phyloP scores from a whole-genome alignment of 345 rosid species.

The Populus deltoides region DNA sequence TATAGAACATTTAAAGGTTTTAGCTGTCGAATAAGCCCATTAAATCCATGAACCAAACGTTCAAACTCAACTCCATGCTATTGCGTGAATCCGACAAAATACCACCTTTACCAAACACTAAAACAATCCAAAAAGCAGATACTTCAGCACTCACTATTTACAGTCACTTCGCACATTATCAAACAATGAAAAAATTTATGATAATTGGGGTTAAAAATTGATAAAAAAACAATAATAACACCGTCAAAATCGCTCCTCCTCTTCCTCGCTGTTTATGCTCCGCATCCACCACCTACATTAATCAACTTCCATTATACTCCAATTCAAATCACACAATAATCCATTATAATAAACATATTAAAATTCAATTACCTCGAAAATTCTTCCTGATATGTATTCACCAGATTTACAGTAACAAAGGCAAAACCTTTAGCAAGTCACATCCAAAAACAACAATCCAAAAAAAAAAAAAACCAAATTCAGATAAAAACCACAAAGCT shows the following conservation, averaged over 20 bases:
- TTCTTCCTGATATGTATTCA: too few species aligned
- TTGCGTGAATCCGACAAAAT: too few species aligned
- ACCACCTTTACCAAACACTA: too few species aligned
- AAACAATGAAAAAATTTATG: neutral
- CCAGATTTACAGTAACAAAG: too few species aligned
- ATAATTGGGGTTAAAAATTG: neutral
- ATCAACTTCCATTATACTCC: neutral
- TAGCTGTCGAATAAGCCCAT: too few species aligned
- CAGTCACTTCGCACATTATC: neutral
- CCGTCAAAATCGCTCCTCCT: conserved; percentile 94
- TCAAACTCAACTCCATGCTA: too few species aligned
- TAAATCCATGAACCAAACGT: too few species aligned
- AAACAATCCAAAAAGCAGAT: too few species aligned
- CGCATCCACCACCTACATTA: conserved; percentile 59
- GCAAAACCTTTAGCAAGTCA: neutral
- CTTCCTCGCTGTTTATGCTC: conserved; percentile 89
- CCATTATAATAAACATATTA: neutral
- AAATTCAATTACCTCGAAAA: neutral
- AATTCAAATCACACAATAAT: neutral
- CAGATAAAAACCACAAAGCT: neutral
- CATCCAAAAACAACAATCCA: neutral
- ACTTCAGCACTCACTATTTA: neutral
- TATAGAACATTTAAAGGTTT: too few species aligned
- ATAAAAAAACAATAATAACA: neutral
- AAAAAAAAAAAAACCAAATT: neutral